Conservation (phyloP, 768 basidiomycete species). For the Royoungia palumana region DNA sequence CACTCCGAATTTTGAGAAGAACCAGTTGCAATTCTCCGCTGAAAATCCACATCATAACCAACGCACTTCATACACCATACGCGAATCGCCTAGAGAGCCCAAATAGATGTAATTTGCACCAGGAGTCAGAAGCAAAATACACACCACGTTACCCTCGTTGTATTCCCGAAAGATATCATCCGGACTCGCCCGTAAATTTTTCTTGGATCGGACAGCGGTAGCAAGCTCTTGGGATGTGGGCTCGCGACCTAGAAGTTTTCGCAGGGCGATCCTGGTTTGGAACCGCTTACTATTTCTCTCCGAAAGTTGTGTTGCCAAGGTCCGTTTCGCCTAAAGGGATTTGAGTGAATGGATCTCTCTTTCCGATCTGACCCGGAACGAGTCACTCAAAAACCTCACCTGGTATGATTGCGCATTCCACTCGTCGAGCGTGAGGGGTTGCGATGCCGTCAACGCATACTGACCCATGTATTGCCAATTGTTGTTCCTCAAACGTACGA, state of each 20-base stretch:
- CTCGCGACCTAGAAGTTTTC: constrained; percentile 4
- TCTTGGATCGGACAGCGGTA: not conserved
- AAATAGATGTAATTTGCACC: not conserved
- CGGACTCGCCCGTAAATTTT: not conserved
- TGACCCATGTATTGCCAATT: constrained; percentile 14
- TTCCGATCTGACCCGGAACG: not conserved
- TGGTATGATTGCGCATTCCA: constrained; percentile 5
- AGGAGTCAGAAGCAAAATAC: not conserved
- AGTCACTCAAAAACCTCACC: not conserved
- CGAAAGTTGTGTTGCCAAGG: constrained; percentile 2
- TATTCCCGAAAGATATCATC: constrained; percentile 6
- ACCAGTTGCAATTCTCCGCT: constrained; percentile 5
- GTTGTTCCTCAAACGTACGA: constrained; percentile 9
- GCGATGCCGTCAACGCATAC: constrained; percentile 10
- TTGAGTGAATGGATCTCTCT: not conserved
- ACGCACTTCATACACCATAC: constrained; percentile 10
- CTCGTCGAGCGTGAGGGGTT: constrained; percentile 2
- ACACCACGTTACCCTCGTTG: constrained; percentile 2
- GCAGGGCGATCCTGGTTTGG: constrained; percentile 9
- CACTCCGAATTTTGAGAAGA: not conserved
- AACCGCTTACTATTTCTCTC: not conserved
- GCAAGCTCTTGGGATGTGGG: constrained; percentile 8
- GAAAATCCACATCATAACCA: constrained; percentile 12
- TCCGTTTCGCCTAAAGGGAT: constrained; percentile 8
- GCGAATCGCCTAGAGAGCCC: not conserved